Evolutionary conservation across 176 grass and related monocot genomes (phyloP).

Genomic region (Paspalum vaginatum): DNA sequence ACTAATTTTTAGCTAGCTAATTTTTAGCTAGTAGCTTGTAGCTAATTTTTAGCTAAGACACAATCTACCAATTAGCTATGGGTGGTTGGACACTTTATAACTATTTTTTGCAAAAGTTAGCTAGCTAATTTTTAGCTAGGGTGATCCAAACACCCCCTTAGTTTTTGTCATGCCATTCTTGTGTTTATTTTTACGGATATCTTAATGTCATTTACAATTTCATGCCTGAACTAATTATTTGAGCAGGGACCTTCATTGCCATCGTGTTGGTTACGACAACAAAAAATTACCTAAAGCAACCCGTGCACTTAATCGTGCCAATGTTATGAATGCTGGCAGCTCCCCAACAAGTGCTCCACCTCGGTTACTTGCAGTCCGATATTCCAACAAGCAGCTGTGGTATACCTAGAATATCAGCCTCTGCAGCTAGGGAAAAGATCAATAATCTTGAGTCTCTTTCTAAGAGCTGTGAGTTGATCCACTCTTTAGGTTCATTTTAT

Average conservation of each 20-base stretch:
- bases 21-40: too few species aligned
- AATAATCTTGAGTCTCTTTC: conserved; percentile 17
- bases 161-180: conserved; percentile 12
- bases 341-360: conserved; percentile 25
- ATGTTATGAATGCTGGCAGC: conserved; percentile 31
- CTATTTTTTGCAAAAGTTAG: too few species aligned
- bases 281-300: conserved; percentile 67
- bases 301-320: conserved; percentile 45
- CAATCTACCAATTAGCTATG: too few species aligned
- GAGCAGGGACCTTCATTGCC: conserved; percentile 78
- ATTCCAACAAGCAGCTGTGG: conserved; percentile 42
- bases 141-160: too few species aligned
- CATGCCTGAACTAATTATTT: conserved; percentile 30
- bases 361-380: conserved; percentile 44
- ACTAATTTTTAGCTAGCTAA: too few species aligned
- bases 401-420: conserved; percentile 30
- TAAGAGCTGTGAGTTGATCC: conserved; percentile 45
- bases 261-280: conserved; percentile 85
- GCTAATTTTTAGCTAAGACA: too few species aligned
- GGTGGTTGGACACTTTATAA: too few species aligned
- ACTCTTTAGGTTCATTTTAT: conserved; percentile 18
- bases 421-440: conserved; percentile 24
- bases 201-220: conserved; percentile 16
- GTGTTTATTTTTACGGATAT: not conserved
- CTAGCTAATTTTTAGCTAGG: too few species aligned